A percentile compares a stretch with the other conserved stretches of the same genome.
Conservation (phyloP, 2,329 filamentous ascomycete genomes). For the Fusarium ramigenum region DNA sequence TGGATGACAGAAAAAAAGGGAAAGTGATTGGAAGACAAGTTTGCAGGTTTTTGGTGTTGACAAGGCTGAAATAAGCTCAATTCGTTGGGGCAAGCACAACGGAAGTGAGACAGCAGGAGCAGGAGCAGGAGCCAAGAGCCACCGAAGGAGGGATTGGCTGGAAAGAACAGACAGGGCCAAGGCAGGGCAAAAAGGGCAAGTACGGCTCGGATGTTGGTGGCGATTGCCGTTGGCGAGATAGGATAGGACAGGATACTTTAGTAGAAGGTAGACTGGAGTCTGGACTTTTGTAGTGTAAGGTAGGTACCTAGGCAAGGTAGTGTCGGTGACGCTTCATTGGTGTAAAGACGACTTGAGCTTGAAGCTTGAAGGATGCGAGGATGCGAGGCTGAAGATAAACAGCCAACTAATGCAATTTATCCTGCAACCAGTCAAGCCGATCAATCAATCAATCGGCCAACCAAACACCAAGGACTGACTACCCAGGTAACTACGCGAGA, state of each 20-base stretch:
- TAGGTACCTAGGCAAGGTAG: background rate
- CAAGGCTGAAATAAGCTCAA: constrained; percentile 42
- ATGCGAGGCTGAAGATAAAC: constrained; percentile 33
- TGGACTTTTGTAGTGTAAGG: background rate
- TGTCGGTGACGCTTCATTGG: constrained; percentile 26
- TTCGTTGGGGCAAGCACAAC: constrained; percentile 8
- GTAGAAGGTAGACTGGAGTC: background rate
- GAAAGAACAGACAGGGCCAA: constrained; percentile 1
- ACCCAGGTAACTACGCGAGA: constrained; percentile 25
- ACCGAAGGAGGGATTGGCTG: constrained; percentile 20
- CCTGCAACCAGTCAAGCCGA: constrained; percentile 13
- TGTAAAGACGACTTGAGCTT: constrained; percentile 3
- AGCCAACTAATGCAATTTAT: constrained; percentile 10
- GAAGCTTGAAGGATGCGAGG: constrained; percentile 1
- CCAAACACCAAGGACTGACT: background rate
- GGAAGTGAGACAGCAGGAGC: constrained; percentile 1
- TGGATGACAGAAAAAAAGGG: background rate
- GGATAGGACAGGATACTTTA: background rate
- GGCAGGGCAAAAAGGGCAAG: constrained; percentile 3
- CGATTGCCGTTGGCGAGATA: constrained; percentile 19
- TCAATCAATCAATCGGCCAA: background rate
- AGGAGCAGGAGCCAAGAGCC: constrained; percentile 8
- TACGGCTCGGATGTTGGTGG: constrained; percentile 14
- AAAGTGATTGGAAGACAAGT: constrained; percentile 1
- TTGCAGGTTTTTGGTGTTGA: constrained; percentile 21